A percentile compares a stretch with the other conserved stretches of the same genome.
Evolutionary conservation across 2,329 filamentous ascomycete genomes (phyloP).

Genomic region (Diaporthe humulicola): DNA sequence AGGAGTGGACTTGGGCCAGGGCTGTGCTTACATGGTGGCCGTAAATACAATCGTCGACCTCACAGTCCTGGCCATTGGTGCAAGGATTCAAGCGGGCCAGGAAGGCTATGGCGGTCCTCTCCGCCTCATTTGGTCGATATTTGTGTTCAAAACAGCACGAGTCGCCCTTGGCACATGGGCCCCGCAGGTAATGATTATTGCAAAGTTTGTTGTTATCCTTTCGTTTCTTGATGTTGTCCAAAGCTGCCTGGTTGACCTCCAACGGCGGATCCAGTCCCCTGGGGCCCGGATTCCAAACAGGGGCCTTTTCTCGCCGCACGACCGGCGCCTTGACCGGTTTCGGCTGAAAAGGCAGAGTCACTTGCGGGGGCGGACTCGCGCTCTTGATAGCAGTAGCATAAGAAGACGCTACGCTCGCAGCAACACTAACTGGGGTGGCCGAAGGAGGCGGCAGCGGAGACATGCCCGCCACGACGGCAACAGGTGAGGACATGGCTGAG

Average conservation of each 20-base stretch:
- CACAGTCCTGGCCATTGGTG: constrained; percentile 69
- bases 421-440: constrained; percentile 44
- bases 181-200: constrained; percentile 73
- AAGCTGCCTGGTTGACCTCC: constrained; percentile 56
- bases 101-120: constrained; percentile 68
- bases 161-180: constrained; percentile 67
- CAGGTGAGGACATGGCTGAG: constrained; percentile 26
- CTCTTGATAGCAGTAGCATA: constrained; percentile 59
- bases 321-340: constrained; percentile 41
- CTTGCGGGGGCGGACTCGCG: constrained; percentile 58
- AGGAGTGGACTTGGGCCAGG: background rate
- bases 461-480: constrained; percentile 36
- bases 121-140: constrained; percentile 65
- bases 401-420: constrained; percentile 44
- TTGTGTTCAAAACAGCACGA: constrained; percentile 70
- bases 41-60: constrained; percentile 71
- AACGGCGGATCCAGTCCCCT: constrained; percentile 69
- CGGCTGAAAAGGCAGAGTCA: constrained; percentile 56
- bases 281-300: constrained; percentile 65
- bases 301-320: constrained; percentile 44
- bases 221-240: constrained; percentile 70
- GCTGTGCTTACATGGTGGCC: constrained; percentile 68
- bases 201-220: constrained; percentile 69
- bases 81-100: constrained; percentile 71
- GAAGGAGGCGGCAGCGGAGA: constrained; percentile 42